Percentiles rank a stretch among this genome's conserved stretches.
Conservation (phyloP, 1,284 basidiomycete species). For the Mycena sp. region DNA sequence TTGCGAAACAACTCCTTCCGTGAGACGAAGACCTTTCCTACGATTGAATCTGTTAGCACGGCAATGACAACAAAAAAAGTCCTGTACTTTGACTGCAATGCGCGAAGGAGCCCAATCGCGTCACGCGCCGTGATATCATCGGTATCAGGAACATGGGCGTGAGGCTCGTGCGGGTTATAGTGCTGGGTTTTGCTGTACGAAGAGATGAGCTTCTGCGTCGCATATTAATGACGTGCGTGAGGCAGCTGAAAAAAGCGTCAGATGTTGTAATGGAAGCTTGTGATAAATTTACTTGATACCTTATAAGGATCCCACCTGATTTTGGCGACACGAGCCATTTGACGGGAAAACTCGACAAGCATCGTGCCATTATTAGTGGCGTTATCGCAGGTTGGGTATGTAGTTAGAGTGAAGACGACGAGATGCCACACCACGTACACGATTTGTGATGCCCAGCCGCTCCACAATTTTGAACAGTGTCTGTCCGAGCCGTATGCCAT, state of each 20-base stretch:
- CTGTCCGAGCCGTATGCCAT: slow-evolving; percentile 41
- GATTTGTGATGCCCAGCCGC: too few species aligned
- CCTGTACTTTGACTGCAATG: slow-evolving; percentile 33
- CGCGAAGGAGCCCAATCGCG: slow-evolving; percentile 32
- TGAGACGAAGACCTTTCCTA: slow-evolving; percentile 35
- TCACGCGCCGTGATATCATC: too few species aligned
- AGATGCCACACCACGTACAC: slow-evolving; percentile 5
- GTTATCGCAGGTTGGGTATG: slow-evolving; percentile 18
- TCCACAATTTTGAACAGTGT: slow-evolving; percentile 42
- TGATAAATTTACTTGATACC: slow-evolving; percentile 8
- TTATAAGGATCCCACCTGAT: slow-evolving; percentile 15
- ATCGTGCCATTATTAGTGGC: too few species aligned
- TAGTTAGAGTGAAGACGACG: not conserved
- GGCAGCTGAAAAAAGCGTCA: slow-evolving; percentile 10
- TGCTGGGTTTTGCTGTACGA: slow-evolving; percentile 8
- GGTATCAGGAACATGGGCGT: slow-evolving; percentile 13
- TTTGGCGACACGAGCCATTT: not conserved
- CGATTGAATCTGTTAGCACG: not conserved
- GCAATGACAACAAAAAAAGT: not conserved
- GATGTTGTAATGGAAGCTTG: not conserved
- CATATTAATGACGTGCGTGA: slow-evolving; percentile 22
- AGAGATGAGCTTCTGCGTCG: too few species aligned
- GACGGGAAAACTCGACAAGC: too few species aligned
- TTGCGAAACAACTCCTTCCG: slow-evolving; percentile 2
- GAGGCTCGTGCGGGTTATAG: slow-evolving; percentile 15